Conservation (phyloP, 1,139 yeast genomes). For the Suhomyces choctaworum region DNA sequence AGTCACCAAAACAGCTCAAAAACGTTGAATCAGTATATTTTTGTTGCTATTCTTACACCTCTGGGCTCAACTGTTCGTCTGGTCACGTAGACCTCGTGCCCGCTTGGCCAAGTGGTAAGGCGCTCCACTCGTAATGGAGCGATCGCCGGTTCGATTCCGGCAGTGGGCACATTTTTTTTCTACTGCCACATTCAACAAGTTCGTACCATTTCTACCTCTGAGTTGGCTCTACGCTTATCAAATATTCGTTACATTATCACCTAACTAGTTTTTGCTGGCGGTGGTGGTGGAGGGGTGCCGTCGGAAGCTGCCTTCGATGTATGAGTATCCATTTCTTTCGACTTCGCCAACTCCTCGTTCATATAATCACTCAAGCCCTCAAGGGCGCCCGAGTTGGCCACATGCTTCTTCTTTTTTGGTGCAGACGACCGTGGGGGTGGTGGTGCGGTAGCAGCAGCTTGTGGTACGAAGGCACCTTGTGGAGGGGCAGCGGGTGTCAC, state of each 20-base stretch:
- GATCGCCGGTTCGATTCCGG: constrained; percentile 58
- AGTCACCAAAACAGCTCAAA: too few species aligned
- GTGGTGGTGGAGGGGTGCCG: constrained; percentile 38
- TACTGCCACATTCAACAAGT: too few species aligned
- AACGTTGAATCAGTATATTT: too few species aligned
- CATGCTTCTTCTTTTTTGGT: constrained; percentile 35
- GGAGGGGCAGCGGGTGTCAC: constrained; percentile 17
- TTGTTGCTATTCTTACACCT: too few species aligned
- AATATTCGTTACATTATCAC: too few species aligned
- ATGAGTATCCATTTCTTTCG: constrained; percentile 37
- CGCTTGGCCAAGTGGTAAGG: constrained; percentile 59
- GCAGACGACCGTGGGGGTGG: constrained; percentile 27
- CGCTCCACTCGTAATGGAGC: constrained; percentile 59
- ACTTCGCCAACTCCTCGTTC: constrained; percentile 49
- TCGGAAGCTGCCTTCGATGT: constrained; percentile 17
- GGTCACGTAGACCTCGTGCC: constrained; percentile 29
- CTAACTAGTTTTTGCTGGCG: constrained; percentile 3
- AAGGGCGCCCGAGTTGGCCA: constrained; percentile 22
- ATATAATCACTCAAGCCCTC: constrained; percentile 41
- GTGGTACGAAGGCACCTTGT: constrained; percentile 8
- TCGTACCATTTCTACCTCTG: too few species aligned
- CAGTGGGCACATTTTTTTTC: constrained; percentile 42
- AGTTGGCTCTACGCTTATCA: too few species aligned
- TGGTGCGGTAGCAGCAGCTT: constrained; percentile 13
- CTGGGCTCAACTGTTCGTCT: too few species aligned